Percentiles rank a stretch among this genome's conserved stretches.
phyloP scores from a whole-genome alignment of 2,329 filamentous ascomycete genomes.

The Xenosphaeropsis pyriputrescens region DNA sequence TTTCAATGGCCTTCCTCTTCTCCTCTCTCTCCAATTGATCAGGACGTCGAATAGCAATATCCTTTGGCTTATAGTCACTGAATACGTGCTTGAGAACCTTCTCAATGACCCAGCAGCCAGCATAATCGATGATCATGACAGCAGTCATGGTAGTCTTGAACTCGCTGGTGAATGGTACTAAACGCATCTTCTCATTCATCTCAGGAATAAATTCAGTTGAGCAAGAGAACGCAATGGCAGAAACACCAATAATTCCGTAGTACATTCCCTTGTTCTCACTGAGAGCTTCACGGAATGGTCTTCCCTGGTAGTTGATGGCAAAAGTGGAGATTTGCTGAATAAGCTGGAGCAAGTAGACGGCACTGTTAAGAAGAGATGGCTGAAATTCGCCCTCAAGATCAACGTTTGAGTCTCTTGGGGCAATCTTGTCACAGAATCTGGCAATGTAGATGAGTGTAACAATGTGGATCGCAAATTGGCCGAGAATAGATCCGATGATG shows the following conservation, averaged over 20 bases:
- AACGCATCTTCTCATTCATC: constrained; percentile 81
- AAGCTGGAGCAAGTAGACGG: constrained; percentile 90
- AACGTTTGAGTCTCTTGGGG: constrained; percentile 53
- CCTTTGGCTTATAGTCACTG: constrained; percentile 83
- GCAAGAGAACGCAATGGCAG: constrained; percentile 82
- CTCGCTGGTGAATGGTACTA: constrained; percentile 77
- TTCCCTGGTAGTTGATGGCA: constrained; percentile 97
- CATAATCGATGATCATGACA: constrained; percentile 80
- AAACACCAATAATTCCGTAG: constrained; percentile 84
- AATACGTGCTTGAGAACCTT: constrained; percentile 72
- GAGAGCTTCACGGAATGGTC: constrained; percentile 92
- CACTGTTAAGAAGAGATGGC: constrained; percentile 88
- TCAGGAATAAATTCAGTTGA: constrained; percentile 92
- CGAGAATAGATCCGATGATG: constrained; percentile 94
- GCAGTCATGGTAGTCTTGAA: constrained; percentile 80
- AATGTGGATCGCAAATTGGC: constrained; percentile 94
- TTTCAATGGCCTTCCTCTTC: constrained; percentile 47
- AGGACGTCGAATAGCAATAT: constrained; percentile 74
- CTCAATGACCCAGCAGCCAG: constrained; percentile 77
- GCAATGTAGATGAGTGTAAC: constrained; percentile 89
- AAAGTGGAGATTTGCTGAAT: constrained; percentile 99
- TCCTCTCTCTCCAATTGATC: constrained; percentile 75
- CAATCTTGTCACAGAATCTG: constrained; percentile 70
- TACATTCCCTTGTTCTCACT: constrained; percentile 97
- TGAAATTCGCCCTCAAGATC: constrained; percentile 92